These are phyloP conservation scores for Dipodascopsis uninucleata DNA, from an alignment of 805 yeast genomes.

Conservation along the genomic window DNA sequence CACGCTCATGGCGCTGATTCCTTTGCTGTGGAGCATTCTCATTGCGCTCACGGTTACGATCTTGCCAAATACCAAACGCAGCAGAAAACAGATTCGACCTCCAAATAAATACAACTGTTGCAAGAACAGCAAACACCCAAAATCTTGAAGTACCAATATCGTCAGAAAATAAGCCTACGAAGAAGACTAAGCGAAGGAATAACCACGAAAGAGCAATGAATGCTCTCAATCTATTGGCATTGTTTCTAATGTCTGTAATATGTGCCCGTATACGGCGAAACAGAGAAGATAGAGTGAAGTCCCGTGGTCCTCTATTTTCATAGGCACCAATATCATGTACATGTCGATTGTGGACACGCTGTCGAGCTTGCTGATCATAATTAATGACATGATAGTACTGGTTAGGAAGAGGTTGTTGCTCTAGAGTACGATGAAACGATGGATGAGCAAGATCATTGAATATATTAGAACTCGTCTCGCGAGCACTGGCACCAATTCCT, in stretches of 20 bases:
- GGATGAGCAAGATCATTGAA: no score
- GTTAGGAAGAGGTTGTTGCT: neutral
- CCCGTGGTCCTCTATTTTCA: neutral
- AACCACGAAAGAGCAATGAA: slow-evolving; percentile 18
- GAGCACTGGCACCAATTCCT: slow-evolving; percentile 7
- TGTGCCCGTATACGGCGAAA: slow-evolving; percentile 4
- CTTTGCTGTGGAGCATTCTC: slow-evolving; percentile 1
- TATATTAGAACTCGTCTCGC: slow-evolving; percentile 2
- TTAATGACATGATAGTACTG: no score
- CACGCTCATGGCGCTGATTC: neutral
- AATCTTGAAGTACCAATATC: slow-evolving; percentile 16
- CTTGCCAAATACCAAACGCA: neutral
- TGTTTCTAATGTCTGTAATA: slow-evolving; percentile 6
- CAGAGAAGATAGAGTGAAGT: no score
- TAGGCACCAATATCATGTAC: neutral
- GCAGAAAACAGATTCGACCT: slow-evolving; percentile 9
- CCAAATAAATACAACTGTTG: slow-evolving; percentile 14
- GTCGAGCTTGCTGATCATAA: no score
- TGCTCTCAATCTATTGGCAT: slow-evolving; percentile 12
- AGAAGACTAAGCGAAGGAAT: slow-evolving; percentile 19
- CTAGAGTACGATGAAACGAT: neutral
- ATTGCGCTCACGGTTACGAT: neutral
- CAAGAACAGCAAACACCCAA: slow-evolving; percentile 15
- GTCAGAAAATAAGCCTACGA: slow-evolving; percentile 20
- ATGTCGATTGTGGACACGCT: no score